Base-by-base conservation (phyloP, 768 basidiomycete species). In the Leccinum barrowsii region DNA sequence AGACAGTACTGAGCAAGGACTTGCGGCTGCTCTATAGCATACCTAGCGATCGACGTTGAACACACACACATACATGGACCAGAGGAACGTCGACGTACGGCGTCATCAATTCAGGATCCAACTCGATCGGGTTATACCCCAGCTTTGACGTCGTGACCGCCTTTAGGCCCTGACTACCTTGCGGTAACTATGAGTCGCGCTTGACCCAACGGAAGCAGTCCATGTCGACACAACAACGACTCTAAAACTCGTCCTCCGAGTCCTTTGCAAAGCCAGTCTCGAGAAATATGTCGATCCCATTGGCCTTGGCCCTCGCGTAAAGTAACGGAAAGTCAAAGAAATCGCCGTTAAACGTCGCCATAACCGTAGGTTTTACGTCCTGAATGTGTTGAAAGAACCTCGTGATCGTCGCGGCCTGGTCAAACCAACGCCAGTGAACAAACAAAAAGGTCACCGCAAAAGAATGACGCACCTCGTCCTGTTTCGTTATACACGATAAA, bases 181-280 rank as follows among this genome's bases (percentile, higher is more conserved):
- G 97, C 1, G 97, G 97, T 17, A 99, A 77, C 70, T 99, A 98
- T 7, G 95, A 98, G 75, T 98, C 97, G 44, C 97, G 88, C 74
- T 99, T 98, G 52, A 99, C 97, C 97, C 97, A 99, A 66, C 96
- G 86, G 81, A 98, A 98, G 71, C 94, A 96, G 68, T 99, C 97
- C 97, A 99, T 97, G 70, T 99, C 97, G 21, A 88, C 92, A 67
- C 95, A 98, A 19, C 81, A 85, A 10, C 92, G 81, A 66, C 89
- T 89, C 77, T 98, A 98, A 80, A 86, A 99, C 73, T 99, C 97
- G 50, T 94, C 90, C 72, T 98, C 97, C 0, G 82, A 78, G 70
- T 99, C 97, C 61, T 86, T 92, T 7, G 85, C 80, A 67, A 99
- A 98, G 0, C 97, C 97, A 0, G 83, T 98, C 76, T 98, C 95